These are phyloP conservation scores for Paecilomyces sp. DNA, from an alignment of 2,329 filamentous ascomycete species.

Conservation along the genomic window DNA sequence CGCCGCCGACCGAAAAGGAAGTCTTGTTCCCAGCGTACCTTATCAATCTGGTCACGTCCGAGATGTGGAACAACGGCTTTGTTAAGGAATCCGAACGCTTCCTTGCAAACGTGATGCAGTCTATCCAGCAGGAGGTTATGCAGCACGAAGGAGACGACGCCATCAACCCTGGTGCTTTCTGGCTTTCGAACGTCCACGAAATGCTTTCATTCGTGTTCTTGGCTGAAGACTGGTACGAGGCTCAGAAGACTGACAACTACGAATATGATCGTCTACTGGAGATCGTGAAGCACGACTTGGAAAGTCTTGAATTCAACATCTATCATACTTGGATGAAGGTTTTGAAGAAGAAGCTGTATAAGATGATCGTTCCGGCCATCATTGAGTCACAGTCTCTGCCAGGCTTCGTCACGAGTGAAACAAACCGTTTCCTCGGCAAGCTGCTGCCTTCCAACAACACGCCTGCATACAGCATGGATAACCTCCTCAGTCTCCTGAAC, in stretches of 20 bases:
- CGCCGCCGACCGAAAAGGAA: conserved; percentile 94
- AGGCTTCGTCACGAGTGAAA: conserved; percentile 97
- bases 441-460: conserved; percentile 81
- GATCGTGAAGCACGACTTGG: conserved; percentile 97
- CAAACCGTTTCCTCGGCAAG: conserved; percentile 96
- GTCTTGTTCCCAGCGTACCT: conserved; percentile 97
- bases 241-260: conserved; percentile 98
- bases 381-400: conserved; percentile 98
- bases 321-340: conserved; percentile 99
- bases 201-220: conserved; percentile 99
- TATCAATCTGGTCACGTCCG: conserved; percentile 96
- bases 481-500: conserved; percentile 89
- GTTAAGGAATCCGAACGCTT: conserved; percentile 99
- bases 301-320: conserved; percentile 98
- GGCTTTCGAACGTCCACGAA: conserved; percentile 98
- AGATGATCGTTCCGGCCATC: conserved; percentile 99
- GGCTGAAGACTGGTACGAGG: conserved; percentile 98
- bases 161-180: conserved; percentile 95
- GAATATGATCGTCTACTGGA: conserved; percentile 96
- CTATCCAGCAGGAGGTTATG: conserved; percentile 99
- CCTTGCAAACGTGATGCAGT: conserved; percentile 98
- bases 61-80: conserved; percentile 99
- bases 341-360: conserved; percentile 96
- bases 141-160: conserved; percentile 95
- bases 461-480: conserved; percentile 99